Conservation (phyloP, 805 yeast genomes). For the Candida taoyuanica region DNA sequence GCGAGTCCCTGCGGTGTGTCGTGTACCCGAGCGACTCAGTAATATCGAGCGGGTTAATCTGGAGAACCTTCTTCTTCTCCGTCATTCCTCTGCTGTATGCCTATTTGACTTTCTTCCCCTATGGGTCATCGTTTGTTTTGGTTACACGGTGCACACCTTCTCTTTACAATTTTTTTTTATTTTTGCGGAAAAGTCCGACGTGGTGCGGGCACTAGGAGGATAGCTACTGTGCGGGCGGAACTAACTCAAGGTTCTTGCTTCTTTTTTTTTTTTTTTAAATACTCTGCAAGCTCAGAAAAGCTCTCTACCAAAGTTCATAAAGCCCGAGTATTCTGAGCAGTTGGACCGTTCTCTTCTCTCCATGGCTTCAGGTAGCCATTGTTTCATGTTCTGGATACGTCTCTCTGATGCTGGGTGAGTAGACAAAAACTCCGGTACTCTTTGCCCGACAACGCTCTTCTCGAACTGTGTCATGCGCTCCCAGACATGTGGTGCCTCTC, state of each 20-base stretch:
- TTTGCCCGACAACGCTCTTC: slow-evolving; percentile 27
- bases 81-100: slow-evolving; percentile 4
- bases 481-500: slow-evolving; percentile 77
- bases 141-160: too few relatives aligned
- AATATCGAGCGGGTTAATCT: slow-evolving; percentile 41
- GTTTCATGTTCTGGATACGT: slow-evolving; percentile 61
- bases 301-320: slow-evolving; percentile 9
- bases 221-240: too few relatives aligned
- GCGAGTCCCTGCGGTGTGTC: slow-evolving; percentile 56
- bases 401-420: slow-evolving; percentile 87
- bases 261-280: too few relatives aligned
- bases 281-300: too few relatives aligned
- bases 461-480: slow-evolving; percentile 63
- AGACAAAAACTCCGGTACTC: slow-evolving; percentile 59
- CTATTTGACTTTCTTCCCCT: too few relatives aligned
- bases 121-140: too few relatives aligned
- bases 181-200: too few relatives aligned
- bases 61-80: slow-evolving; percentile 23
- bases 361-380: slow-evolving; percentile 60
- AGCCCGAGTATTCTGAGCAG: slow-evolving; percentile 14
- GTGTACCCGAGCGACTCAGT: slow-evolving; percentile 73
- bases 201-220: too few relatives aligned
- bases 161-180: too few relatives aligned
- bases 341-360: slow-evolving; percentile 13
- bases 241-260: too few relatives aligned